Base-by-base conservation (phyloP, 2,329 filamentous ascomycete genomes). In the Arachnomyces sp. region DNA sequence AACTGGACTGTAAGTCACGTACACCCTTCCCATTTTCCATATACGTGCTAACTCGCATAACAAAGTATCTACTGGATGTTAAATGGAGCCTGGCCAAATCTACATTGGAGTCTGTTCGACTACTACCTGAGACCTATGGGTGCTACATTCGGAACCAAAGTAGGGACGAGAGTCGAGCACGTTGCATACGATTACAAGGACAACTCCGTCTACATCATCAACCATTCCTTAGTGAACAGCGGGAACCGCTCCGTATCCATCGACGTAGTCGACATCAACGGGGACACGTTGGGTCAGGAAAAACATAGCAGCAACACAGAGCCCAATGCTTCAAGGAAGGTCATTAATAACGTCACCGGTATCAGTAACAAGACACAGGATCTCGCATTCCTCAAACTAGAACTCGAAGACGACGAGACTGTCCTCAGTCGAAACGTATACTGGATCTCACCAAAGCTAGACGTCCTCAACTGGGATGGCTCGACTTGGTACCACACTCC, bases 101-200 rank as follows among this genome's bases (percentile, higher is more conserved):
- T 82, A 18, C 78, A 81, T 51, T 82, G 79, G 78, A 75, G 76
- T 39, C 57, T 80, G 4, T 79, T 80, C 51, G 78, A 81, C 48
- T 76, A 77, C 53, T 81, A 81, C 46, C 56, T 80, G 31, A 71
- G 70, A 15, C 71, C 76, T 0, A 72, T 68, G 0, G 78, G 75
- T 0, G 67, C 73, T 0, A 81, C 77, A 45, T 81, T 73, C 43
- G 78, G 79, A 2, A 67, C 70, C 12, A 80, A 81, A 53, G 55
- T 67, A 0, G 76, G 65, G 0, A 55, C 57, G 1, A 59, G 72
- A 0, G 13, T 57, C 1, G 76, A 81, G 49, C 73, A 79, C 34
- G 68, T 74, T 0, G 67, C 68, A 0, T 80, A 73, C 49, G 69
- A 80, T 49, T 77, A 77, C 41, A 54, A 64, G 3, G 57, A 63